Evolutionary conservation across 1,284 basidiomycete species (phyloP).

Genomic region (Cutaneotrichosporon sp.): DNA sequence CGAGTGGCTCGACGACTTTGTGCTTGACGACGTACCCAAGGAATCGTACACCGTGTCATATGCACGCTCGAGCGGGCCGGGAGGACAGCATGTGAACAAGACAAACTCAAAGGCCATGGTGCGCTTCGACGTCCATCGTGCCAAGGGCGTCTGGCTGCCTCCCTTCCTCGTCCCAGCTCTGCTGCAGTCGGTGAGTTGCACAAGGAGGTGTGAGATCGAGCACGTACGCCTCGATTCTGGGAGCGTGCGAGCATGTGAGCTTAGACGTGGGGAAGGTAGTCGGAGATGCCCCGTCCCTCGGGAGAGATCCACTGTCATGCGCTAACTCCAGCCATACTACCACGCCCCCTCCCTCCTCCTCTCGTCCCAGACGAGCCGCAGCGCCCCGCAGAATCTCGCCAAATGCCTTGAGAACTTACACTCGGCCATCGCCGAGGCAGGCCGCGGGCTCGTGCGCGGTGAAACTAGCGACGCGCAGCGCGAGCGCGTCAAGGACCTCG

Average conservation of each 20-base stretch:
- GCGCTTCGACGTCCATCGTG: constrained; percentile 26
- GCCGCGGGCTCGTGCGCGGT: constrained; percentile 28
- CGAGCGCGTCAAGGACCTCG: constrained; percentile 26
- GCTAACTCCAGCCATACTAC: constrained; percentile 36
- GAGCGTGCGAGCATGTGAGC: no score
- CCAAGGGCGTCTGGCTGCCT: constrained; percentile 39
- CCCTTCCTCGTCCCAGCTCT: constrained; percentile 35
- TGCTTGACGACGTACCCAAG: constrained; percentile 38
- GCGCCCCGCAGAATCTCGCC: constrained; percentile 34
- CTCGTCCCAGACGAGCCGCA: constrained; percentile 34
- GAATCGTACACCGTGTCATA: constrained; percentile 33
- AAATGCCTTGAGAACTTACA: constrained; percentile 31
- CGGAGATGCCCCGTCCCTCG: no score
- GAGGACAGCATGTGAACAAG: constrained; percentile 50
- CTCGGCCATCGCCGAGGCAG: constrained; percentile 27
- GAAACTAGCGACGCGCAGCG: constrained; percentile 37
- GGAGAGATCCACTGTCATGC: no score
- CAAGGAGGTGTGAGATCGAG: not conserved
- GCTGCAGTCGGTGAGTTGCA: constrained; percentile 33
- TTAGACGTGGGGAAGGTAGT: no score
- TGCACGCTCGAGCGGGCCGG: constrained; percentile 43
- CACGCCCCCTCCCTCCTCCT: constrained; percentile 39
- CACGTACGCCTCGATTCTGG: no score
- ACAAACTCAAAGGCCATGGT: constrained; percentile 47
- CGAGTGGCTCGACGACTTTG: constrained; percentile 37